Conservation (phyloP, 2,329 filamentous ascomycete species). For the Beauveria rudraprayagi region DNA sequence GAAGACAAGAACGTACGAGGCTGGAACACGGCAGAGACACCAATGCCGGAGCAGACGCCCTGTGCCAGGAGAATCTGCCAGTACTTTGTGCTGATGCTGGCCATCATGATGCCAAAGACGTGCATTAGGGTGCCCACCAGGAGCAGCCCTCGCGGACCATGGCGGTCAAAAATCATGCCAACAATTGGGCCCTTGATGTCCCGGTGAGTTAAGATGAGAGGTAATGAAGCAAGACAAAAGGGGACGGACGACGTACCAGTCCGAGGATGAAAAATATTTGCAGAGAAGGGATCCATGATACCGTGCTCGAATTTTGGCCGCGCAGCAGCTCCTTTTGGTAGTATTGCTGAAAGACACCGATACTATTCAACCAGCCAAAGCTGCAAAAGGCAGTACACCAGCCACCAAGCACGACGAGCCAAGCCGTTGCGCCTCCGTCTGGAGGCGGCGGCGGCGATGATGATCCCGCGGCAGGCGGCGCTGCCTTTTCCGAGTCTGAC, state of each 20-base stretch:
- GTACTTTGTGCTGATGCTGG: slow-evolving; percentile 37
- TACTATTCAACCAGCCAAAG: slow-evolving; percentile 30
- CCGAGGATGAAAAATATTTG: slow-evolving; percentile 48
- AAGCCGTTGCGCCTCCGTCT: slow-evolving; percentile 26
- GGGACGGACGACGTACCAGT: slow-evolving; percentile 22
- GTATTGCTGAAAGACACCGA: slow-evolving; percentile 51
- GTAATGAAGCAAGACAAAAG: not conserved
- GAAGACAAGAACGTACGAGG: slow-evolving; percentile 16
- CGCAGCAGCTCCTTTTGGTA: slow-evolving; percentile 43
- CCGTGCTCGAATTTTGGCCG: slow-evolving; percentile 41
- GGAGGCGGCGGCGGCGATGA: slow-evolving; percentile 12
- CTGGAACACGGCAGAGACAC: slow-evolving; percentile 27
- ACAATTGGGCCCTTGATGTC: slow-evolving; percentile 46
- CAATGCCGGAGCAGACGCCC: slow-evolving; percentile 29
- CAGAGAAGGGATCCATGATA: slow-evolving; percentile 56
- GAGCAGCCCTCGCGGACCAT: slow-evolving; percentile 51
- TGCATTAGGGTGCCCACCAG: slow-evolving; percentile 45
- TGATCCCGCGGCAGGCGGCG: not conserved
- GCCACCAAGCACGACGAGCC: slow-evolving; percentile 31
- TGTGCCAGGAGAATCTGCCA: slow-evolving; percentile 34
- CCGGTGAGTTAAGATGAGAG: not conserved
- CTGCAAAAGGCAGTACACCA: slow-evolving; percentile 35
- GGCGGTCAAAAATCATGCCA: slow-evolving; percentile 55
- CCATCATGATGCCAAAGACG: slow-evolving; percentile 57
- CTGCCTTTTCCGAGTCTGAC: slow-evolving; percentile 4